Percentiles rank a stretch among this genome's conserved stretches.
Conservation (phyloP, 1,284 basidiomycete species). For the Cryptococcus hybrid region DNA sequence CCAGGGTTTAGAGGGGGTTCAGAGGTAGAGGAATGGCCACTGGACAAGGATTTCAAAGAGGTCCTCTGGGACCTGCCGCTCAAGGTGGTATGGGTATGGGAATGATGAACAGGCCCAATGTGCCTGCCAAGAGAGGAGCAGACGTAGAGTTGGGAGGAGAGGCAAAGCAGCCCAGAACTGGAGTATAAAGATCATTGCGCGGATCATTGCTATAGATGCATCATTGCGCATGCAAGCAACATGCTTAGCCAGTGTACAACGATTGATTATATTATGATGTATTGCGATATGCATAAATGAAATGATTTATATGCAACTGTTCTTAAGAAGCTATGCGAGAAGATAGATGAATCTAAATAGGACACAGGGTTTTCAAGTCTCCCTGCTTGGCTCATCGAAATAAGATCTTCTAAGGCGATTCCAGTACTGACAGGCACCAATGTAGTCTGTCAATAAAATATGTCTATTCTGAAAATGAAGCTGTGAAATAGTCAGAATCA, state of each 20-base stretch:
- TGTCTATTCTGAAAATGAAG: conserved; percentile 2
- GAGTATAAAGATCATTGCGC: neutral
- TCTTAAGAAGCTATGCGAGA: too few species aligned
- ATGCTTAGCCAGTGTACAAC: too few species aligned
- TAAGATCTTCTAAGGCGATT: conserved; percentile 1
- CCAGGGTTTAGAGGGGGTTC: conserved; percentile 4
- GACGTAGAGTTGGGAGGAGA: conserved; percentile 4
- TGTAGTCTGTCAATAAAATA: conserved; percentile 2
- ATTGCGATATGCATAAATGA: too few species aligned
- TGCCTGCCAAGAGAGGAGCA: conserved; percentile 4
- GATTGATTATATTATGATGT: too few species aligned
- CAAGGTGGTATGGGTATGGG: neutral
- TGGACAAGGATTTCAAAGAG: conserved; percentile 1
- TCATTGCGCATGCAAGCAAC: too few species aligned
- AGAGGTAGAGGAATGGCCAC: conserved; percentile 1
- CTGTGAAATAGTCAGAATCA: neutral
- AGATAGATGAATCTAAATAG: too few species aligned
- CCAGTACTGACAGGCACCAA: conserved; percentile 2
- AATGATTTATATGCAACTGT: too few species aligned
- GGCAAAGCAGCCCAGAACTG: conserved; percentile 13
- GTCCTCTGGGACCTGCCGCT: neutral
- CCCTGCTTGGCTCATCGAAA: too few species aligned
- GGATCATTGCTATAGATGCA: too few species aligned
- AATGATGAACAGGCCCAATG: neutral
- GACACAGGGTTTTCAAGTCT: too few species aligned